These are phyloP conservation scores for Rhodotorula sp. DNA, from an alignment of 1,284 basidiomycete genomes.

Conservation along the genomic window DNA sequence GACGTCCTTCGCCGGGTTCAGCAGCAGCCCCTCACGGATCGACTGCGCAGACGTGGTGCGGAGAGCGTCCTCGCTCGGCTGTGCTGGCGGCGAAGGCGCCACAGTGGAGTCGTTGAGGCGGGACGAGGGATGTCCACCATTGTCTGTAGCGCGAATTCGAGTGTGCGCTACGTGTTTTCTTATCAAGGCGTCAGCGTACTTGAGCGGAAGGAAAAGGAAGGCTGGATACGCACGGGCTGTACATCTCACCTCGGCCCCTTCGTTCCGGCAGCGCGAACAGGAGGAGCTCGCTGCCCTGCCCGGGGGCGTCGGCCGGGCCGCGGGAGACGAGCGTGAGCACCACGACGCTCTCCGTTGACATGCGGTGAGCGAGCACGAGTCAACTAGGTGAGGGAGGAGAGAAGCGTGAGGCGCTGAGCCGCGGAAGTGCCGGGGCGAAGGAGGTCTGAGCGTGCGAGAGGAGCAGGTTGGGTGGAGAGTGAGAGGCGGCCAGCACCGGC, in stretches of 20 bases:
- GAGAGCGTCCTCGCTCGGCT: background rate
- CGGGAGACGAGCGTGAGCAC: slow-evolving; percentile 8
- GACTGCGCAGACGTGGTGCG: background rate
- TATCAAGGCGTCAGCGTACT: background rate
- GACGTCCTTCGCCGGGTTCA: background rate
- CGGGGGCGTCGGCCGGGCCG: background rate
- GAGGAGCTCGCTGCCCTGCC: slow-evolving; percentile 5
- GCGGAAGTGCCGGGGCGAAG: too few species aligned
- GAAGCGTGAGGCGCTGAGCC: background rate
- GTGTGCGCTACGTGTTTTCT: background rate
- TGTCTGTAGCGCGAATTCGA: background rate
- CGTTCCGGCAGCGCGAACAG: background rate
- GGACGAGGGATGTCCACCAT: background rate
- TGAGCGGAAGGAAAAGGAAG: too few species aligned
- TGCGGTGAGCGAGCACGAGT: background rate
- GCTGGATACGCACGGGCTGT: background rate
- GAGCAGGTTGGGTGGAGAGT: too few species aligned
- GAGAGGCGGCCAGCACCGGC: too few species aligned
- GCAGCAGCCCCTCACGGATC: background rate
- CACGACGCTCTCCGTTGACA: background rate
- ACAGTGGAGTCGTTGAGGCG: too few species aligned
- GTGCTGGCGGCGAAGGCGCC: background rate
- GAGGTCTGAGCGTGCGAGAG: too few species aligned
- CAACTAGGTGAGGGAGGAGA: background rate
- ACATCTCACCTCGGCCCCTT: background rate